Evolutionary conservation across 768 basidiomycete genomes (phyloP).

Genomic region (Rhodotorula graminis): DNA sequence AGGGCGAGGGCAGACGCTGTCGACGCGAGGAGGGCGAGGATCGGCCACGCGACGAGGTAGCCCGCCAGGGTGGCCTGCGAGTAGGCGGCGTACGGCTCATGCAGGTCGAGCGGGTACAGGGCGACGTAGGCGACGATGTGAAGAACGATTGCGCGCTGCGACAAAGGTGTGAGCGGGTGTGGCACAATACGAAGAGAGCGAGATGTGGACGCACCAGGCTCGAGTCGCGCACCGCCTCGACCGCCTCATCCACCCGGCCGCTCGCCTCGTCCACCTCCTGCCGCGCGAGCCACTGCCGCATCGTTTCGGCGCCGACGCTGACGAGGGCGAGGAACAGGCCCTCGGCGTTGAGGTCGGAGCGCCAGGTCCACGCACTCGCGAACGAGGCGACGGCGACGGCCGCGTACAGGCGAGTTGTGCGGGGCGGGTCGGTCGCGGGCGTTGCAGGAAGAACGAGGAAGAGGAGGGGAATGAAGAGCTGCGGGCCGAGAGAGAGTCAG

Average conservation of each 20-base stretch:
- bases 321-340: not conserved
- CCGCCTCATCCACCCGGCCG: not conserved
- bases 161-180: not conserved
- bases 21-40: not conserved
- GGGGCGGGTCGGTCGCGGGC: not conserved
- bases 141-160: not conserved
- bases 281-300: not conserved
- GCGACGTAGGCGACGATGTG: not conserved
- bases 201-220: not conserved
- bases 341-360: not conserved
- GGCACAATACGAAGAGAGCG: not conserved
- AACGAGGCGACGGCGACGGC: conserved; percentile 1
- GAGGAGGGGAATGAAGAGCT: not conserved
- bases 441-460: not conserved
- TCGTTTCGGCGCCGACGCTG: not conserved
- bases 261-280: not conserved
- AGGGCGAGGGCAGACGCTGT: not conserved
- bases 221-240: not conserved
- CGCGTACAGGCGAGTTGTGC: not conserved
- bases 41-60: not conserved
- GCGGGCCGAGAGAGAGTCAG: not conserved
- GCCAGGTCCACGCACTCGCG: conserved; percentile 6
- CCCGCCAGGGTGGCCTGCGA: not conserved
- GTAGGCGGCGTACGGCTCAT: not conserved
- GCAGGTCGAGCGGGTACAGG: not conserved